Conservation (phyloP, 2,329 filamentous ascomycete genomes). For the Aureobasidium sp. region DNA sequence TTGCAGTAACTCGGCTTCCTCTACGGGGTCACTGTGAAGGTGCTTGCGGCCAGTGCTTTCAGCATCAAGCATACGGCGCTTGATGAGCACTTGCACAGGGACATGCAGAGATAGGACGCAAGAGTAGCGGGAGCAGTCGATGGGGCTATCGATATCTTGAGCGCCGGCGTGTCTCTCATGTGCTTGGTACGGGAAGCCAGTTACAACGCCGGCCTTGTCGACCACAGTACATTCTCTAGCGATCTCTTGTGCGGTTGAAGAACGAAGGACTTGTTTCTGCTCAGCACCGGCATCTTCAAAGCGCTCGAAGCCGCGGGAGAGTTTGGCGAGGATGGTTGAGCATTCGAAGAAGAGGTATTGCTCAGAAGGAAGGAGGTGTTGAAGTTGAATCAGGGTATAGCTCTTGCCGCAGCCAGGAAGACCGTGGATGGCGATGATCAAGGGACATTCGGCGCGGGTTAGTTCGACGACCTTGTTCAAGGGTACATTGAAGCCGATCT, state of each 20-base stretch:
- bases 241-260: not conserved
- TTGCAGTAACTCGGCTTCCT: conserved; percentile 2
- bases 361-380: not conserved
- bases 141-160: not conserved
- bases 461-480: not conserved
- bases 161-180: not conserved
- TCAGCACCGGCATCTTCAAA: not conserved
- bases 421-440: conserved; percentile 40
- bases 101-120: not conserved
- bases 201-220: not conserved
- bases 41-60: not conserved
- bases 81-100: not conserved
- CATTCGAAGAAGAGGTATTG: not conserved
- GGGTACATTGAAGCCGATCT: not conserved
- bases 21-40: not conserved
- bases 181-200: not conserved
- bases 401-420: conserved; percentile 51
- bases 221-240: not conserved
- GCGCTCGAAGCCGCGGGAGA: not conserved
- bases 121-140: not conserved
- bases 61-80: not conserved
- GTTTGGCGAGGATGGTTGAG: not conserved
- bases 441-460: not conserved
- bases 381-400: conserved; percentile 35
- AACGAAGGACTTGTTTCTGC: not conserved